Evolutionary conservation across 768 basidiomycete genomes (phyloP).

Genomic region (Boletellus ananiceps): DNA sequence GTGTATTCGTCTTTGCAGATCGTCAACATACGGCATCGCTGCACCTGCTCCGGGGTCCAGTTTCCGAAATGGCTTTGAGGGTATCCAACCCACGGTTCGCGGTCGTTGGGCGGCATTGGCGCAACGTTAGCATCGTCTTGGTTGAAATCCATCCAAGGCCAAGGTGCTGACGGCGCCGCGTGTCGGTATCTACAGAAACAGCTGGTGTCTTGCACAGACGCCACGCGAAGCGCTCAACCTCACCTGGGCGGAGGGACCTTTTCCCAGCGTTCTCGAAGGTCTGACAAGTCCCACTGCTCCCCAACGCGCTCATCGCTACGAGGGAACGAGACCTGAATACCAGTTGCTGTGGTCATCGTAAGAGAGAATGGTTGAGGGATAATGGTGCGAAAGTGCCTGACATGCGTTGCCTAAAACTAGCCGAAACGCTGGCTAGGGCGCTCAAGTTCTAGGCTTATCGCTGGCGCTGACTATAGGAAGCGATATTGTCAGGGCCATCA

Average conservation of each 20-base stretch:
- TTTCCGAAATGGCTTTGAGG: conserved; percentile 53
- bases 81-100: conserved; percentile 34
- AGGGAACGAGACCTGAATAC: conserved; percentile 6
- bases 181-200: conserved; percentile 32
- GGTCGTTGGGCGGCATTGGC: neutral
- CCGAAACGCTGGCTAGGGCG: neutral
- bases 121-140: conserved; percentile 16
- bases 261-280: neutral
- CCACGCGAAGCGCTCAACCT: neutral
- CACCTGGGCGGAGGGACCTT: conserved; percentile 27
- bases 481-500: neutral
- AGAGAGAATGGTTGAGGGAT: neutral
- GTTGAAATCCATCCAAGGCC: conserved; percentile 41
- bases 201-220: conserved; percentile 4
- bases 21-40: conserved; percentile 31
- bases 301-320: neutral
- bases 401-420: conserved; percentile 6
- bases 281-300: conserved; percentile 11
- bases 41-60: conserved; percentile 46
- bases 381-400: neutral
- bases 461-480: neutral
- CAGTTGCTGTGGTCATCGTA: conserved; percentile 13
- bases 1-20: conserved; percentile 11
- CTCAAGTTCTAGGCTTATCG: neutral
- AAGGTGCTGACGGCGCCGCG: conserved; percentile 37